These are phyloP conservation scores for Massariosphaeria phaeospora DNA, from an alignment of 495 filamentous ascomycete genomes.

Conservation along the genomic window DNA sequence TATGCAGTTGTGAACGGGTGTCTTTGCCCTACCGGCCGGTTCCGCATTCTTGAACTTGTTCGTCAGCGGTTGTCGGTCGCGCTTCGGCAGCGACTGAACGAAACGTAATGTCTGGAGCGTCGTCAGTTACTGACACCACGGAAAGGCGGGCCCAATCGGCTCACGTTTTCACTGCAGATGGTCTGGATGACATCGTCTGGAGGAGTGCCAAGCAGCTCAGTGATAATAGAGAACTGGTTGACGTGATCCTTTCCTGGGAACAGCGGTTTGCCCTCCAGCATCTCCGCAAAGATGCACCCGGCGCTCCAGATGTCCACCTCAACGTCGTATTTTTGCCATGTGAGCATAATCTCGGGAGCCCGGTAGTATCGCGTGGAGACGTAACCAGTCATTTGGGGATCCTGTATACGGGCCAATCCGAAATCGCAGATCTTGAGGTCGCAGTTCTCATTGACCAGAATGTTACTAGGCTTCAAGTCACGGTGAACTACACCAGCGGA, in stretches of 20 bases:
- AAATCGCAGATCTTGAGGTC: conserved; percentile 99
- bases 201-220: conserved; percentile 93
- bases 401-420: conserved; percentile 92
- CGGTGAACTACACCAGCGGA: conserved; percentile 97
- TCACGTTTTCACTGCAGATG: conserved; percentile 95
- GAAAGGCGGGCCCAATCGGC: conserved; percentile 27
- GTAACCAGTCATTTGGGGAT: conserved; percentile 99
- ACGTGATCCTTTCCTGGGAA: conserved; percentile 99
- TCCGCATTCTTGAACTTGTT: conserved; percentile 97
- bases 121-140: not conserved
- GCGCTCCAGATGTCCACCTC: conserved; percentile 99
- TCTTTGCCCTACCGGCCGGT: conserved; percentile 62
- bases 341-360: conserved; percentile 98
- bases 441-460: conserved; percentile 98
- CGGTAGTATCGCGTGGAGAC: conserved; percentile 98
- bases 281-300: conserved; percentile 98
- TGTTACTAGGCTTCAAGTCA: conserved; percentile 96
- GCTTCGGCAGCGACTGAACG: conserved; percentile 94
- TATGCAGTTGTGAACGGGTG: not conserved
- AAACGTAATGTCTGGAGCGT: conserved; percentile 77
- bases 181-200: conserved; percentile 98
- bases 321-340: conserved; percentile 99
- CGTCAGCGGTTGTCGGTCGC: conserved; percentile 80
- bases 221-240: conserved; percentile 99
- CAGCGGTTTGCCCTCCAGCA: conserved; percentile 96